Percentiles rank a stretch among this genome's conserved stretches.
phyloP scores from a whole-genome alignment of 2,329 filamentous ascomycete species.

The Aureobasidium sp. region DNA sequence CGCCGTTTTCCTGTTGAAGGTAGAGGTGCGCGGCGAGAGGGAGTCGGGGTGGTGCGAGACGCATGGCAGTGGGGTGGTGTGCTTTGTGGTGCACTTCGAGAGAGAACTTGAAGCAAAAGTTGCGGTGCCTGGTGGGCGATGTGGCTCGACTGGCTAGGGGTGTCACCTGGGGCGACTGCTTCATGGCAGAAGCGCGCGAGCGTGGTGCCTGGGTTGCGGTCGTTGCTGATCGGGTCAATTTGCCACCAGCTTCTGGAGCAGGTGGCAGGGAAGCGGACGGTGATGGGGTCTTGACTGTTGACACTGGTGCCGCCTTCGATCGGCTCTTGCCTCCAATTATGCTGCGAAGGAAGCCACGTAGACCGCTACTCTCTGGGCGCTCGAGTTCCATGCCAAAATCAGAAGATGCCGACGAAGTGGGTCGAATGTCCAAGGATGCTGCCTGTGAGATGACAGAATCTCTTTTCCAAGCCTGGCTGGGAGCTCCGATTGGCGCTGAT shows the following conservation, averaged over 20 bases:
- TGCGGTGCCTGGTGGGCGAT: constrained; percentile 39
- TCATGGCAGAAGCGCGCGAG: constrained; percentile 4
- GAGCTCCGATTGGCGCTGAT: constrained; percentile 27
- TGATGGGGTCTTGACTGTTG: background rate
- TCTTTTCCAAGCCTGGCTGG: constrained; percentile 26
- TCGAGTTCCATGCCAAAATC: constrained; percentile 22
- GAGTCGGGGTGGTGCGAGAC: constrained; percentile 60
- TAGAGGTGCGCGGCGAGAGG: constrained; percentile 63
- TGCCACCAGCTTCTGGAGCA: background rate
- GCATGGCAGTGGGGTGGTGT: constrained; percentile 52
- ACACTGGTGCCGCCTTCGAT: constrained; percentile 20
- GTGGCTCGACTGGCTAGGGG: constrained; percentile 3
- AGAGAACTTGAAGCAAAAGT: constrained; percentile 67
- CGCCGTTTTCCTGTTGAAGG: constrained; percentile 38
- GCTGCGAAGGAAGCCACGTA: constrained; percentile 30
- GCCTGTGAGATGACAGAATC: constrained; percentile 27
- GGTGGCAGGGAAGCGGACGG: background rate
- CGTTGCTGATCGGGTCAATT: constrained; percentile 17
- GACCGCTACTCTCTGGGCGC: constrained; percentile 22
- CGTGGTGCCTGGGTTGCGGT: constrained; percentile 15
- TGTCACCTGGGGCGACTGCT: constrained; percentile 4
- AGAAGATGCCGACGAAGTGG: constrained; percentile 24
- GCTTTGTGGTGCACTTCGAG: constrained; percentile 57
- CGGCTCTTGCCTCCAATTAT: constrained; percentile 27
- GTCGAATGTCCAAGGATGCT: constrained; percentile 25